Evolutionary conservation across 768 basidiomycete species (phyloP).

Genomic region (Cytidiella melzeri): DNA sequence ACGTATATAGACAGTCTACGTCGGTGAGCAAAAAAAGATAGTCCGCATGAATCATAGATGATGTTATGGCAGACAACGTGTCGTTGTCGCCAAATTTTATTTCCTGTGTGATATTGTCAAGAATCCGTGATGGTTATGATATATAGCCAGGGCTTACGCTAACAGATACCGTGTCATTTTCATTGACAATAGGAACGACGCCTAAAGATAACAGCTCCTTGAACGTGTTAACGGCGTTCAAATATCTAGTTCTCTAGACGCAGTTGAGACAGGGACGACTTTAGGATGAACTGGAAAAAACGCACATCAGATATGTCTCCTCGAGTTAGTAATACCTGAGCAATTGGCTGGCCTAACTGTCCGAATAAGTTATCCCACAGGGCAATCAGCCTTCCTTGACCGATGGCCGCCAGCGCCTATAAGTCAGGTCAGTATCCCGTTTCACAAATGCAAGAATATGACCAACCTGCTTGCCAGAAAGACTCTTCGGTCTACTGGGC

Average conservation of each 20-base stretch:
- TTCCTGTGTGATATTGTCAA: too few species aligned
- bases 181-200: slow-evolving; percentile 96
- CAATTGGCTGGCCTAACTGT: slow-evolving; percentile 91
- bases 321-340: slow-evolving; percentile 88
- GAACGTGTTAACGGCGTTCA: slow-evolving; percentile 96
- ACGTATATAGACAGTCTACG: slow-evolving; percentile 91
- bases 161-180: slow-evolving; percentile 97
- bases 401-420: slow-evolving; percentile 93
- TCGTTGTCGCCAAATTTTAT: slow-evolving; percentile 99
- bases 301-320: slow-evolving; percentile 95
- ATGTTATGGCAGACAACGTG: slow-evolving; percentile 93
- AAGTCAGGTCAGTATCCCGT: slow-evolving; percentile 17
- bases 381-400: slow-evolving; percentile 93
- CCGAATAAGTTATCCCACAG: slow-evolving; percentile 97
- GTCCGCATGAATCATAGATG: slow-evolving; percentile 96
- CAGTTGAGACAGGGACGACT: too few species aligned
- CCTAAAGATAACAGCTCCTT: slow-evolving; percentile 89
- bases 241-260: slow-evolving; percentile 88
- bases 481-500: slow-evolving; percentile 68
- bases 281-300: slow-evolving; percentile 16
- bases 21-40: slow-evolving; percentile 96
- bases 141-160: slow-evolving; percentile 72
- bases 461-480: slow-evolving; percentile 87
- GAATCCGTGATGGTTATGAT: too few species aligned
- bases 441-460: too few species aligned